Percentiles rank a stretch among this genome's conserved stretches.
Conservation (phyloP, 179 eudicot species). For the Amaranthus tricolor region DNA sequence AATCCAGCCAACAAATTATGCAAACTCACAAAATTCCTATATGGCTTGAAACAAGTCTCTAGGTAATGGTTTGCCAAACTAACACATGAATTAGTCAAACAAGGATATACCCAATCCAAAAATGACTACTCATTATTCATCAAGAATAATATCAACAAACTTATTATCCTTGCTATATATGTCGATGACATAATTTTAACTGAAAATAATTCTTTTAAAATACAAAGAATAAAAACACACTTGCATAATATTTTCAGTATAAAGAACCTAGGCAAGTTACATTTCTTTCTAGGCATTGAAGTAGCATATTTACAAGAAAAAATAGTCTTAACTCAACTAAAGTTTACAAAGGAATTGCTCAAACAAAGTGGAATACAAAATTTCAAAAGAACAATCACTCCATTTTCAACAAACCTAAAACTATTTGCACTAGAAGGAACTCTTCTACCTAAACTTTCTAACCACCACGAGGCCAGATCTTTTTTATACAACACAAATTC, state of each 20-base stretch:
- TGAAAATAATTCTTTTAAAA: neutral
- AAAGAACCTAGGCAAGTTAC: neutral
- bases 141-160: too few species aligned
- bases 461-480: too few species aligned
- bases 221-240: neutral
- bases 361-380: too few species aligned
- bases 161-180: neutral
- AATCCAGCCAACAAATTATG: neutral
- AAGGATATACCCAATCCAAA: neutral
- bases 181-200: neutral
- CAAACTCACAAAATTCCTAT: neutral
- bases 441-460: too few species aligned
- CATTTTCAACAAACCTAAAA: too few species aligned
- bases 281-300: too few species aligned
- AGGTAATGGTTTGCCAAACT: constrained; percentile 3
- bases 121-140: constrained; percentile 3
- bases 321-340: too few species aligned
- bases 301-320: too few species aligned
- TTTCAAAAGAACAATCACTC: too few species aligned
- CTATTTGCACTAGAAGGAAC: too few species aligned
- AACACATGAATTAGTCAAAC: fast-evolving
- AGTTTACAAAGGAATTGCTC: too few species aligned
- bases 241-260: neutral
- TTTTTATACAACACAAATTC: neutral
- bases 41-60: too few species aligned